Base-by-base conservation (phyloP, 495 filamentous ascomycete genomes). In the Aspergillus nanangensis region DNA sequence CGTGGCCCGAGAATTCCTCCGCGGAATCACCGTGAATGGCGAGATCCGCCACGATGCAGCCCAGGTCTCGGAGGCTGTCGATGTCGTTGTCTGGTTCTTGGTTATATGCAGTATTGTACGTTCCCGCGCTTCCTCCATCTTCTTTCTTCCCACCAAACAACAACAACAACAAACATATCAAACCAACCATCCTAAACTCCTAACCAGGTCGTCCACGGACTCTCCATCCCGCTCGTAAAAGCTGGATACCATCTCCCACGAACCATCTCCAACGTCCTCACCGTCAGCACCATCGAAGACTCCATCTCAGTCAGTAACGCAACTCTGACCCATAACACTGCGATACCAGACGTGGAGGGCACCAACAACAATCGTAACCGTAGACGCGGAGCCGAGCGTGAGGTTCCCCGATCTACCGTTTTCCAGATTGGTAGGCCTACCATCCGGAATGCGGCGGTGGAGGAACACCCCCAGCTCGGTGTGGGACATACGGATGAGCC, bases 41-140 rank as follows among this genome's bases (percentile, higher is more conserved):
- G 53, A 74, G 23, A 63, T 80, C 15, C 77, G 88, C 23, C 72
- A 68, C 37, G 90, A 96, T 60, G 84, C 88, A 5, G 55, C 67
- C 22, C 61, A 70, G 14, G 66, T 93, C 8, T 68, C 65, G 24
- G 86, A 92, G 48, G 67, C 76, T 0, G 76, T 90, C 27, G 71
- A 68, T 13, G 71, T 94, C 7, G 80, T 95, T 0, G 80, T 95
- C 7, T 96, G 90, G 90, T 95, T 95, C 58, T 60, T 95, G 47
- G 82, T 81, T 15, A 79, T 91, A 25, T 90, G 88, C 63, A 93
- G 88, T 52, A 88, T 95, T 55, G 88, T 90, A 66, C 77, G 87
- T 78, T 14, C 17, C 19, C 24, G 9, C 15, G 20, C n/a, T n/a
- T 15, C 22, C 1, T 41, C n/a, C 9, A 10, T 31, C 18, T n/a